Evolutionary conservation across 441 rosid species (phyloP).

Genomic region (Mallotus repandus): DNA sequence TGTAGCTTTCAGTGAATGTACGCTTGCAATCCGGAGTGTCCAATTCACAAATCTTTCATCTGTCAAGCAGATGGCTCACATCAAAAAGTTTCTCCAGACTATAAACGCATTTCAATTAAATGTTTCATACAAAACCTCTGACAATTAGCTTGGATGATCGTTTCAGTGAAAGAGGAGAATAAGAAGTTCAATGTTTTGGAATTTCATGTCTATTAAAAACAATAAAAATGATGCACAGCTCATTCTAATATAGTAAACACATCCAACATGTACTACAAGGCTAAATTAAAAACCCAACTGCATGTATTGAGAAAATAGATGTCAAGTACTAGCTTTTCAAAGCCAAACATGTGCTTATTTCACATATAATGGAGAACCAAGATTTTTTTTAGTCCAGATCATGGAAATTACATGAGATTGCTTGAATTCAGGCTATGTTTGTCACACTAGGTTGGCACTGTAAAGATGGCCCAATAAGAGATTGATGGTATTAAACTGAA

Average conservation of each 20-base stretch:
- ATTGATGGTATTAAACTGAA: neutral
- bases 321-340: neutral
- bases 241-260: neutral
- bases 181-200: neutral
- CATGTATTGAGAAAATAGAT: neutral
- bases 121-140: neutral
- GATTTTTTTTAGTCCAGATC: neutral
- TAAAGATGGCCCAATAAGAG: neutral
- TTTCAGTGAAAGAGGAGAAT: neutral
- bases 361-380: neutral
- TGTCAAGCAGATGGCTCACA: conserved; percentile 33
- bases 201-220: conserved; percentile 1
- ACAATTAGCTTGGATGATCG: neutral
- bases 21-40: conserved; percentile 75
- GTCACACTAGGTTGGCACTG: neutral
- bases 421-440: neutral
- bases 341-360: neutral
- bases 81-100: conserved; percentile 13
- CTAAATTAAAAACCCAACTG: neutral
- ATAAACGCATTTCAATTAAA: conserved; percentile 7
- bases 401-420: neutral
- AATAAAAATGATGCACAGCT: neutral
- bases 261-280: neutral
- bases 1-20: conserved; percentile 66
- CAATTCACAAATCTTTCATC: conserved; percentile 79